Percentiles rank a stretch among this genome's conserved stretches.
Evolutionary conservation across 805 yeast species (phyloP).

Genomic region (Cyberlindnera lachancei): DNA sequence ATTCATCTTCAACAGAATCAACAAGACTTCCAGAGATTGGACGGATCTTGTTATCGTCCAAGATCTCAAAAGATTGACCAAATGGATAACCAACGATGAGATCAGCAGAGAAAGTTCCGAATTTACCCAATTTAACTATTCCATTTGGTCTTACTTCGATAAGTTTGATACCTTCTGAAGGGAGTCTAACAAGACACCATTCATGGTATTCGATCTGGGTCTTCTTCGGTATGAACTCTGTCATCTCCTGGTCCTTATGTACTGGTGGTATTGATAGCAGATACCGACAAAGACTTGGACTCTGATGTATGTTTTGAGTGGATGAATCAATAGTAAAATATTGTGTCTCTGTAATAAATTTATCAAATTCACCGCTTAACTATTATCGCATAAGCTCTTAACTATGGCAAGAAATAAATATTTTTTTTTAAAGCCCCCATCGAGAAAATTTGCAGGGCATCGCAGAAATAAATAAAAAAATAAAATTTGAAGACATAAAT

Average conservation of each 20-base stretch:
- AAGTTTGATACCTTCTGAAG: slow-evolving; percentile 73
- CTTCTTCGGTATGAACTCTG: slow-evolving; percentile 7
- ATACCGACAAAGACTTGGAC: too few species aligned
- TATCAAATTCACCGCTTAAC: too few species aligned
- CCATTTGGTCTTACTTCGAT: slow-evolving; percentile 58
- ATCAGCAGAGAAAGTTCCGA: slow-evolving; percentile 75
- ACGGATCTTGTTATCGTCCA: slow-evolving; percentile 43
- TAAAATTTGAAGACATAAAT: slow-evolving; percentile 2
- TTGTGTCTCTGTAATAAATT: too few species aligned
- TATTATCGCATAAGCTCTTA: too few species aligned
- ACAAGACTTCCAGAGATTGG: slow-evolving; percentile 36
- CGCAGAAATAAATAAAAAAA: slow-evolving; percentile 7
- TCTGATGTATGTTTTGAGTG: too few species aligned
- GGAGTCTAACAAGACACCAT: slow-evolving; percentile 60
- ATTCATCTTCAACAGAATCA: slow-evolving; percentile 23
- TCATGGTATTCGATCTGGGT: slow-evolving; percentile 21
- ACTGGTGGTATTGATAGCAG: too few species aligned
- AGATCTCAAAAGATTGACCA: slow-evolving; percentile 86
- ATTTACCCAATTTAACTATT: slow-evolving; percentile 74
- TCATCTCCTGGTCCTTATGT: too few species aligned
- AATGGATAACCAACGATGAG: slow-evolving; percentile 73
- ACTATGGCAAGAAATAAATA: too few species aligned
- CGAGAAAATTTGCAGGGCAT: slow-evolving; percentile 6
- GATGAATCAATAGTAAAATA: too few species aligned
- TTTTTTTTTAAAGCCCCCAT: too few species aligned